Percentiles rank a stretch among this genome's conserved stretches.
These are phyloP conservation scores for Terfezia boudieri DNA, from an alignment of 495 filamentous ascomycete species.

Conservation along the genomic window DNA sequence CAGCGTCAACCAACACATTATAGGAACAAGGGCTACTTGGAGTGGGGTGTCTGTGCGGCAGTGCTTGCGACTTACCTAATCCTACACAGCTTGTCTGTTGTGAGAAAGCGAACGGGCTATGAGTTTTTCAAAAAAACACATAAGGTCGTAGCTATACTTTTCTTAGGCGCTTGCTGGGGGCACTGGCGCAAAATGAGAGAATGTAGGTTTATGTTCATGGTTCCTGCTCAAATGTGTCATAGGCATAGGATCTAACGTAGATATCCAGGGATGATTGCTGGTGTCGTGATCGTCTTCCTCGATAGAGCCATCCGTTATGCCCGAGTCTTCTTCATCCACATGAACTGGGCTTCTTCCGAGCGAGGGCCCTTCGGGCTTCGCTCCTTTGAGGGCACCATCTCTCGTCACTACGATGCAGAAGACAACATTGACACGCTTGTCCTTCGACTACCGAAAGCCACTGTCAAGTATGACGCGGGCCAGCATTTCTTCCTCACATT, in stretches of 20 bases:
- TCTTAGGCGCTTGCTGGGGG: slow-evolving; percentile 43
- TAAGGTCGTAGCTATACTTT: slow-evolving; percentile 40
- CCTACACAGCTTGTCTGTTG: slow-evolving; percentile 30
- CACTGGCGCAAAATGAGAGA: slow-evolving; percentile 40
- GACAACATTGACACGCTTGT: slow-evolving; percentile 30
- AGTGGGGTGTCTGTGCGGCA: slow-evolving; percentile 43
- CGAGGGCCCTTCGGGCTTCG: slow-evolving; percentile 25
- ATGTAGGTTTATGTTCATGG: slow-evolving; percentile 18
- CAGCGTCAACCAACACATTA: slow-evolving; percentile 38
- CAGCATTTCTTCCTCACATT: slow-evolving; percentile 48
- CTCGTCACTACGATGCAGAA: slow-evolving; percentile 26
- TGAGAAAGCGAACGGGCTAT: slow-evolving; percentile 38
- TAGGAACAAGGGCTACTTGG: slow-evolving; percentile 31
- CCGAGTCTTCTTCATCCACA: slow-evolving; percentile 32
- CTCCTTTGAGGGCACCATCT: slow-evolving; percentile 27
- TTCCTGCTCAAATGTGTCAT: background rate
- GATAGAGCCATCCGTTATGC: slow-evolving; percentile 31
- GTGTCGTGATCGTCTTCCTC: slow-evolving; percentile 32
- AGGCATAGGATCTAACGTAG: background rate
- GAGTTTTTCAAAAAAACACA: slow-evolving; percentile 44
- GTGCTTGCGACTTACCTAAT: slow-evolving; percentile 34
- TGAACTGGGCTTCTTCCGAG: slow-evolving; percentile 19
- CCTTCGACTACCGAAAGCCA: slow-evolving; percentile 31
- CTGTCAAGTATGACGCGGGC: slow-evolving; percentile 34
- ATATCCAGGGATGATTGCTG: slow-evolving; percentile 27